Conservation (phyloP, 2,329 filamentous ascomycete species). For the Scytalidium lignicola region DNA sequence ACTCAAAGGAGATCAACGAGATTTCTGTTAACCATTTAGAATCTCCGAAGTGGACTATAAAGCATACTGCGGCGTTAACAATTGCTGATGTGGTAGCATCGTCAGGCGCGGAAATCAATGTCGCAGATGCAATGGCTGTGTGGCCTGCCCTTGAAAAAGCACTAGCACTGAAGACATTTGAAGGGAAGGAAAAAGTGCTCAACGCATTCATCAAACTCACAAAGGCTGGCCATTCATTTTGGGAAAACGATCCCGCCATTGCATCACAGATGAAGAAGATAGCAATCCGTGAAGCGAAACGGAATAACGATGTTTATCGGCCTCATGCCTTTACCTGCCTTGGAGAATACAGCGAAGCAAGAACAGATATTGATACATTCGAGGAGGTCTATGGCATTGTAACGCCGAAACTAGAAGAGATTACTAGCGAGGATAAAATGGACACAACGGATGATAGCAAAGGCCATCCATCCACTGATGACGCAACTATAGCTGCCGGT, state of each 20-base stretch:
- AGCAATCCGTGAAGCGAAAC: conserved; percentile 78
- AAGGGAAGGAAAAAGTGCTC: conserved; percentile 82
- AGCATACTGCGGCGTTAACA: conserved; percentile 79
- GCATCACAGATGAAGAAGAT: conserved; percentile 73
- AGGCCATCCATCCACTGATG: conserved; percentile 18
- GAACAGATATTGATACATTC: conserved; percentile 66
- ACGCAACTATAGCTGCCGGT: conserved; percentile 24
- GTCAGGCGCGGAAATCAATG: conserved; percentile 58
- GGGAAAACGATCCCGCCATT: conserved; percentile 46
- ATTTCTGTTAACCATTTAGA: conserved; percentile 66
- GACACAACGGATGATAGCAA: conserved; percentile 37
- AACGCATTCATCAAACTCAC: conserved; percentile 75
- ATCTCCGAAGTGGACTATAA: conserved; percentile 82
- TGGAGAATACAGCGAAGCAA: conserved; percentile 64
- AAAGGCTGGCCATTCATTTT: conserved; percentile 54
- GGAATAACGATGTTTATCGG: conserved; percentile 81
- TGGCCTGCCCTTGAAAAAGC: conserved; percentile 85
- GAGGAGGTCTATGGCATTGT: conserved; percentile 62
- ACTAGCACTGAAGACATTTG: conserved; percentile 83
- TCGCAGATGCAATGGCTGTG: conserved; percentile 54
- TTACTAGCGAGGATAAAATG: conserved; percentile 59
- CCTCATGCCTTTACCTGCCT: conserved; percentile 68
- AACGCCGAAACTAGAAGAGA: conserved; percentile 54
- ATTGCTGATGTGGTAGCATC: conserved; percentile 69
- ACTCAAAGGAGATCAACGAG: conserved; percentile 73